Percentiles rank a stretch among this genome's conserved stretches.
Evolutionary conservation across 2,329 filamentous ascomycete genomes (phyloP).

Genomic region (Mollisia scopiformis): DNA sequence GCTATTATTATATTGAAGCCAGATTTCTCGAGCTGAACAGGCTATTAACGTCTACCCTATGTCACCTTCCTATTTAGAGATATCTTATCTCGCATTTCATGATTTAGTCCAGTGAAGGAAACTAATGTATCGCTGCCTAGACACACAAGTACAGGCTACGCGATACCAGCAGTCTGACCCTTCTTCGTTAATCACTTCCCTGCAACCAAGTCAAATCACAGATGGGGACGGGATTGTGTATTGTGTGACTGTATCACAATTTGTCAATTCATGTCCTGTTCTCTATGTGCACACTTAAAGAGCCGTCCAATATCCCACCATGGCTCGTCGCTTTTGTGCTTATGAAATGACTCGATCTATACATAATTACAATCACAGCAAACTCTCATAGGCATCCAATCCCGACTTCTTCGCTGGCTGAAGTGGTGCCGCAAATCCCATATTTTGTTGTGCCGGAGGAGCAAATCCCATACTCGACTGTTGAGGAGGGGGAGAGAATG

Average conservation of each 20-base stretch:
- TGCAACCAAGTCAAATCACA: background rate
- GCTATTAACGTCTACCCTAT: no score
- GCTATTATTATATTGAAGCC: background rate
- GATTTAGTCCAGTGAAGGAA: background rate
- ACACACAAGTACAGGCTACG: no score
- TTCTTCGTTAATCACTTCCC: background rate
- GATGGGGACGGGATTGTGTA: background rate
- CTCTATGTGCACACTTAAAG: conserved; percentile 4
- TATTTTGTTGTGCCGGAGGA: conserved; percentile 30
- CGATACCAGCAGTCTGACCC: no score
- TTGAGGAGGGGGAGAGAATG: background rate
- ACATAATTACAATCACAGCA: conserved; percentile 42
- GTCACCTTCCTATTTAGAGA: no score
- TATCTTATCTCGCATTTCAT: no score
- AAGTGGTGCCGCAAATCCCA: conserved; percentile 36
- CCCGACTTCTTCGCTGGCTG: conserved; percentile 42
- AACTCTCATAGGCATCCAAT: conserved; percentile 58
- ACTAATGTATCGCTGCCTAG: background rate
- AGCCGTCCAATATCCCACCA: background rate
- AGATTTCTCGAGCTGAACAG: no score
- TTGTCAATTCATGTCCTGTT: background rate
- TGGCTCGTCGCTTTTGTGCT: background rate
- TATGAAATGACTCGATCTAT: background rate
- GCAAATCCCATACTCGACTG: conserved; percentile 1
- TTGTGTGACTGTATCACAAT: background rate